Evolutionary conservation across 1,284 basidiomycete species (phyloP).

Genomic region (Tranzscheliella williamsii): DNA sequence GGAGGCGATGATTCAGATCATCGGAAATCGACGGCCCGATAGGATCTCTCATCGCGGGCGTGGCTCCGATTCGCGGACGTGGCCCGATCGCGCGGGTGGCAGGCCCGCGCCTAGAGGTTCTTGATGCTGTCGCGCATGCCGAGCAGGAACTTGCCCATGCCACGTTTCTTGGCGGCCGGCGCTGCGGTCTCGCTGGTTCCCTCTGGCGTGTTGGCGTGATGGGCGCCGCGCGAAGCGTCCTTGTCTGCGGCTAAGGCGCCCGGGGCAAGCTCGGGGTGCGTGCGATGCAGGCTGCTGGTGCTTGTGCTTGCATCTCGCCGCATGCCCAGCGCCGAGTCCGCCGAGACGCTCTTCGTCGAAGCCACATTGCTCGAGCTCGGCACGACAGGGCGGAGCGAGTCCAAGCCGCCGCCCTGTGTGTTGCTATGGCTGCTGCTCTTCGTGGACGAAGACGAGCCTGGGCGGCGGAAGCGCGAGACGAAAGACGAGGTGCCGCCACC

Average conservation of each 20-base stretch:
- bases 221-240: too few species aligned
- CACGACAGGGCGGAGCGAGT: background rate
- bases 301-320: slow-evolving; percentile 23
- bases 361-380: background rate
- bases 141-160: slow-evolving; percentile 35
- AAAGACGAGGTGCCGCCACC: slow-evolving; percentile 19
- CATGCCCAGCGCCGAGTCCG: slow-evolving; percentile 4
- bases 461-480: slow-evolving; percentile 38
- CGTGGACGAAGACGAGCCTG: slow-evolving; percentile 22
- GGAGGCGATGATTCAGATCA: too few species aligned
- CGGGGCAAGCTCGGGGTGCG: too few species aligned
- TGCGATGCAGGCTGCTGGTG: slow-evolving; percentile 18
- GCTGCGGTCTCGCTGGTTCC: background rate
- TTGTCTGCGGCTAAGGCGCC: too few species aligned
- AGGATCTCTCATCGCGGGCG: too few species aligned
- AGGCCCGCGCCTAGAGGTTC: slow-evolving; percentile 29
- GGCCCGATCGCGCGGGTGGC: too few species aligned
- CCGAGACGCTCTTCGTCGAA: background rate
- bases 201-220: too few species aligned
- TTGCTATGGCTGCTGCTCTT: background rate
- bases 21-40: too few species aligned
- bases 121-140: slow-evolving; percentile 38
- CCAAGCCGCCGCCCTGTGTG: background rate
- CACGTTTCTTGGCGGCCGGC: slow-evolving; percentile 16
- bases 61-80: too few species aligned